Conservation (phyloP, 805 yeast species). For the Maudiozyma turicensis region DNA sequence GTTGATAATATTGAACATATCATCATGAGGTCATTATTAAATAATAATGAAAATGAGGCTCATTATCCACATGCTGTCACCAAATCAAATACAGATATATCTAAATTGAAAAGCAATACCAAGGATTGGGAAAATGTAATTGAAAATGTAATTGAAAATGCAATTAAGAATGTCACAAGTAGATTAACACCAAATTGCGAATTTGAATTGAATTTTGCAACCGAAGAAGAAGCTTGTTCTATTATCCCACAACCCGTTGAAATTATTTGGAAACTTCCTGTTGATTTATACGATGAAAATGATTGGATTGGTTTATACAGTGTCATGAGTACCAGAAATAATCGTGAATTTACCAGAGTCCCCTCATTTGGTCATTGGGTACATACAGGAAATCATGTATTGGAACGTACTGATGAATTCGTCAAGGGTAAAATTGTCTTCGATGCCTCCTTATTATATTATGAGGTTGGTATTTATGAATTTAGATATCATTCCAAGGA, state of each 20-base stretch:
- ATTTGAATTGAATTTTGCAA: constrained; percentile 19
- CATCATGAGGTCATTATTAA: constrained; percentile 10
- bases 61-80: not conserved
- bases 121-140: constrained; percentile 16
- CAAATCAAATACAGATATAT: not conserved
- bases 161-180: constrained; percentile 12
- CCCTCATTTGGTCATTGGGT: constrained; percentile 62
- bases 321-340: constrained; percentile 47
- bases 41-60: not conserved
- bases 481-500: constrained; percentile 60
- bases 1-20: constrained; percentile 34
- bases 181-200: constrained; percentile 21
- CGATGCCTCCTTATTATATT: constrained; percentile 38
- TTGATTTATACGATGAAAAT: constrained; percentile 32
- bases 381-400: constrained; percentile 29
- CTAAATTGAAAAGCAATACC: not conserved
- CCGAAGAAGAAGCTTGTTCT: constrained; percentile 25
- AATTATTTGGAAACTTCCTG: constrained; percentile 47
- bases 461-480: constrained; percentile 66
- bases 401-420: constrained; percentile 9
- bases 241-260: constrained; percentile 35
- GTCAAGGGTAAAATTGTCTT: constrained; percentile 42
- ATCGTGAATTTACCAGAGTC: constrained; percentile 46
- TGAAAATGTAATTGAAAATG: constrained; percentile 14
- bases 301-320: constrained; percentile 78